Evolutionary conservation across 164 flowering plant genomes (phyloP).

Genomic region (Chloranthus sessilifolius): DNA sequence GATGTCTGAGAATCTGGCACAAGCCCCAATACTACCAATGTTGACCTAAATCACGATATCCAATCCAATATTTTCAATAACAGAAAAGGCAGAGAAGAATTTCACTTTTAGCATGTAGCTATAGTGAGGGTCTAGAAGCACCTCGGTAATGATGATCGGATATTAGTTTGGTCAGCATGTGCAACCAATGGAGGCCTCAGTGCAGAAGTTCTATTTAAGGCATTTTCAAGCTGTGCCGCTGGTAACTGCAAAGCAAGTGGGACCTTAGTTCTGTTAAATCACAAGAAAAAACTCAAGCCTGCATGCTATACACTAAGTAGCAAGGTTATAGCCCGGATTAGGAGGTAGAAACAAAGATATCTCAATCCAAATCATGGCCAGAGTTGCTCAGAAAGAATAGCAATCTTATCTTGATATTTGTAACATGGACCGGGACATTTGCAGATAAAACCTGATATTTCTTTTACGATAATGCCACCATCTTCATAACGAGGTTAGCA

Average conservation of each 20-base stretch:
- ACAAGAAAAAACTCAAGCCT: too few relatives aligned
- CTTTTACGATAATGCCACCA: too few relatives aligned
- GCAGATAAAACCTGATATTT: too few relatives aligned
- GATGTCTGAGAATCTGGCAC: slow-evolving; percentile 51
- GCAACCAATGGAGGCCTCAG: slow-evolving; percentile 69
- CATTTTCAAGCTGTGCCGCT: slow-evolving; percentile 81
- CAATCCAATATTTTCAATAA: not conserved
- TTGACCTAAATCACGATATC: slow-evolving; percentile 42
- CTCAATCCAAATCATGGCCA: too few relatives aligned
- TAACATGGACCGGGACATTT: too few relatives aligned
- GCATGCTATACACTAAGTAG: too few relatives aligned
- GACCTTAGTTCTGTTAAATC: not conserved
- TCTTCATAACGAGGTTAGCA: too few relatives aligned
- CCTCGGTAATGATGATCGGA: slow-evolving; percentile 81
- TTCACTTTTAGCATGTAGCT: not conserved
- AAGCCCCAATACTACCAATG: slow-evolving; percentile 64
- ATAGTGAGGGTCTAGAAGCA: slow-evolving; percentile 13
- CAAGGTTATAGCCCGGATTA: too few relatives aligned
- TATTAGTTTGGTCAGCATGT: slow-evolving; percentile 72
- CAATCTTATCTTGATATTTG: too few relatives aligned
- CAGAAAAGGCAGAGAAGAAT: not conserved
- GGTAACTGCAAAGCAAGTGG: slow-evolving; percentile 57
- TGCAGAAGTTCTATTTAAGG: slow-evolving; percentile 59
- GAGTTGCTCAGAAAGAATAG: too few relatives aligned
- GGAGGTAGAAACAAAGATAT: too few relatives aligned